Conservation (phyloP, 805 yeast species). For the Wickerhamomyces sydowiorum region DNA sequence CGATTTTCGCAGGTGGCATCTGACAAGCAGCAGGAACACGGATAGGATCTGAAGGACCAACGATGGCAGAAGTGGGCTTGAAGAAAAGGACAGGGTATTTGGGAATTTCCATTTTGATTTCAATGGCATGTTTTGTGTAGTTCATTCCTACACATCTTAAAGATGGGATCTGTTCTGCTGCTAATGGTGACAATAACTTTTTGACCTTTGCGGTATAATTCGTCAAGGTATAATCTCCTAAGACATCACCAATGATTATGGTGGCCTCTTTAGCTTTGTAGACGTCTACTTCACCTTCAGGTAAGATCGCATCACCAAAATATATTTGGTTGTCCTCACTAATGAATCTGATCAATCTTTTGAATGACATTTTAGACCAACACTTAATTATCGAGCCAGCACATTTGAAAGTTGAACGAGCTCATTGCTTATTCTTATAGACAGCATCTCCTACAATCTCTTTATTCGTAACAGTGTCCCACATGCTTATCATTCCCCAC, state of each 20-base stretch:
- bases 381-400: no score
- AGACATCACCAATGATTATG: conserved; percentile 41
- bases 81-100: conserved; percentile 43
- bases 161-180: conserved; percentile 29
- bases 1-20: conserved; percentile 29
- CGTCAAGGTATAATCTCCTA: conserved; percentile 30
- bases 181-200: conserved; percentile 36
- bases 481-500: no score
- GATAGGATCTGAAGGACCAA: conserved; percentile 37
- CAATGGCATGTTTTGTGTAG: conserved; percentile 37
- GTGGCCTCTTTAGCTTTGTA: conserved; percentile 34
- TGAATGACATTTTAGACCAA: background rate
- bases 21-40: conserved; percentile 36
- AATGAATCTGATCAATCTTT: conserved; percentile 37
- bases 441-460: no score
- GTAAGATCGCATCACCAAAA: conserved; percentile 42
- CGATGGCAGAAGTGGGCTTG: conserved; percentile 42
- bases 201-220: conserved; percentile 27
- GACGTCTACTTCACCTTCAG: conserved; percentile 27
- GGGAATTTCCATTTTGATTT: conserved; percentile 37
- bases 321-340: conserved; percentile 36
- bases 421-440: no score
- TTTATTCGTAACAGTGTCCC: no score
- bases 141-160: conserved; percentile 48
- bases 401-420: no score